Base-by-base conservation (phyloP, 1,139 yeast genomes). In the Debaryomyces fabryi region DNA sequence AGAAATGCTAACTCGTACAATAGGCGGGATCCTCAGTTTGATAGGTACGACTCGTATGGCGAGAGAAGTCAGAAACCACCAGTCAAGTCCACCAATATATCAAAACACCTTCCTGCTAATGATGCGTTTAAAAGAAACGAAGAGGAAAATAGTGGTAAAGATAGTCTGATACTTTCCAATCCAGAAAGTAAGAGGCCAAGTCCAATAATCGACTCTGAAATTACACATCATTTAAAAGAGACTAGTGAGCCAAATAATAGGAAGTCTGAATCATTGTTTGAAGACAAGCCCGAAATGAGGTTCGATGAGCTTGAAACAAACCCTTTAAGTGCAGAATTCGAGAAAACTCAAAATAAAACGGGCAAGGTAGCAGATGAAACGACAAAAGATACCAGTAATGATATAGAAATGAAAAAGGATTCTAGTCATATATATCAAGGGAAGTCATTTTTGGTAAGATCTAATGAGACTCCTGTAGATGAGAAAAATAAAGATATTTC, bases 1-100 rank as follows among this genome's bases (percentile, higher is more conserved):
- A 35, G 47, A 27, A 21, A 35, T 13, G 13, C 43, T 13, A 23
- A 37, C 20, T 23, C 40, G 3, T 40, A 27, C 35, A 21, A 12
- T 16, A 44, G 46, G 27, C 39, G 46, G 12, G 47, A 47, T 15
- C 36, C 48, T 18, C 42, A 39, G 5, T 37, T 36, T 24, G 54
- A 49, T 15, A 46, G 59, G 46, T 57, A 58, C 39, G 62, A 58
- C 24, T 54, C 57, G 3, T 56, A 52, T 38, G 38, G 55, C 34
- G 48, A 41, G 35, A 45, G 52, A 29, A 27, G 44, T 3, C 45
- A 49, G 13, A 43, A 30, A 37, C 36, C 23, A 10, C 21, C 27
- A 42, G 7, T 9, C 27, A 44, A 23, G 20, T 10, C 33, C n/a
- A 13, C 16, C 3, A 24, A 13, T 29, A 39, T 25, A 29, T 20